Evolutionary conservation across 2,329 filamentous ascomycete genomes (phyloP).

Genomic region (Venturia pyrina): DNA sequence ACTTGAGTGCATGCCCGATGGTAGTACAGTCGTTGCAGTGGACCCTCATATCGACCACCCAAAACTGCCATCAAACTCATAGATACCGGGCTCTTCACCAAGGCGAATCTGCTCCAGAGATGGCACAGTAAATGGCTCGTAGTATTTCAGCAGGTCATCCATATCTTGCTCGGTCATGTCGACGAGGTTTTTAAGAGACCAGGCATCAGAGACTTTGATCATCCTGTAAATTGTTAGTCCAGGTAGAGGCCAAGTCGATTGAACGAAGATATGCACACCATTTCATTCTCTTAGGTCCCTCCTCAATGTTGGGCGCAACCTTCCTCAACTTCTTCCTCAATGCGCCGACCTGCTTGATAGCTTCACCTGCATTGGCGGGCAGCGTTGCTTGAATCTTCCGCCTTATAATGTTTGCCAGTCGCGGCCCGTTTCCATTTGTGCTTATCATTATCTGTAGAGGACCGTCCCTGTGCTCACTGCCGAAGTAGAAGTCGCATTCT

Average conservation of each 20-base stretch:
- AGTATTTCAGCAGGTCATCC: slow-evolving; percentile 70
- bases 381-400: slow-evolving; percentile 68
- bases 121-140: slow-evolving; percentile 40
- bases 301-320: slow-evolving; percentile 59
- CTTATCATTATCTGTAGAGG: slow-evolving; percentile 97
- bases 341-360: slow-evolving; percentile 74
- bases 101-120: slow-evolving; percentile 32
- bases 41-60: slow-evolving; percentile 22
- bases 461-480: slow-evolving; percentile 87
- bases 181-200: slow-evolving; percentile 76
- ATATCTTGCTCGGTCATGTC: slow-evolving; percentile 73
- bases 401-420: slow-evolving; percentile 77
- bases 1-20: neutral
- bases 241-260: neutral
- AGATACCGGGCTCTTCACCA: slow-evolving; percentile 28
- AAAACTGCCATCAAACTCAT: slow-evolving; percentile 38
- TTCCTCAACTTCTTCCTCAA: slow-evolving; percentile 70
- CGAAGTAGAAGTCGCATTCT: slow-evolving; percentile 99
- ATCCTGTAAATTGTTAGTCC: slow-evolving; percentile 51
- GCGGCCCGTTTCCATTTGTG: slow-evolving; percentile 92
- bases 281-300: slow-evolving; percentile 80
- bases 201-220: slow-evolving; percentile 80
- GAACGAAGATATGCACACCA: slow-evolving; percentile 45
- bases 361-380: slow-evolving; percentile 70
- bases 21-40: neutral